Evolutionary conservation across 306 rosid genomes (phyloP).

Genomic region (Geum urbanum): DNA sequence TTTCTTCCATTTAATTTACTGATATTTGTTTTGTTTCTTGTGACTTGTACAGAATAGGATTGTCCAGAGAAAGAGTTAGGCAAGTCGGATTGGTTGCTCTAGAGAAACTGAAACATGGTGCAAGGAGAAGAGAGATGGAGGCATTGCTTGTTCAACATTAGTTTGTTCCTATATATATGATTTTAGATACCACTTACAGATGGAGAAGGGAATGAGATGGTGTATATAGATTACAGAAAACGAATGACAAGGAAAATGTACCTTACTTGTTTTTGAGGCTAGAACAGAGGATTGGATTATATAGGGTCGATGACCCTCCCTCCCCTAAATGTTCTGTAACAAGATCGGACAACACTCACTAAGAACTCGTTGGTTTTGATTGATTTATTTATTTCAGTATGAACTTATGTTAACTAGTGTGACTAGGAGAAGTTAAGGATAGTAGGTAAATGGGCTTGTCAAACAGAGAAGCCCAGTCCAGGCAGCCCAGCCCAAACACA

Average conservation of each 20-base stretch:
- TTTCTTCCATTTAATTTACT: background rate
- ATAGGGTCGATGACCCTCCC: too few species aligned
- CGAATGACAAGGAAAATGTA: too few species aligned
- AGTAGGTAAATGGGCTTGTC: too few species aligned
- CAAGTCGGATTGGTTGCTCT: constrained; percentile 98
- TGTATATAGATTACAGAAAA: too few species aligned
- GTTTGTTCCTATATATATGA: constrained; percentile 24
- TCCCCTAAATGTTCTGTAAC: too few species aligned
- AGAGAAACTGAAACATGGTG: constrained; percentile 92
- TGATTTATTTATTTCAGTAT: background rate
- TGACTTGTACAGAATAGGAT: constrained; percentile 64
- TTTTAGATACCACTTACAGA: constrained; percentile 20
- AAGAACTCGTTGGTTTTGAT: constrained; percentile 24
- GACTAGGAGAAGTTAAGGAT: too few species aligned
- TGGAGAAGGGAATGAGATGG: too few species aligned
- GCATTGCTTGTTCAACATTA: constrained; percentile 76
- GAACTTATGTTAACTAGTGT: background rate
- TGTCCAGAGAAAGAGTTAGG: constrained; percentile 96
- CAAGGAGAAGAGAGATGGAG: constrained; percentile 68
- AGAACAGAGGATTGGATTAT: constrained; percentile 35
- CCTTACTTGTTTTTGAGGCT: constrained; percentile 27
- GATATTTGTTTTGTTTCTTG: constrained; percentile 14
- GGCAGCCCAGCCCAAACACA: too few species aligned
- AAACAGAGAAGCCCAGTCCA: too few species aligned
- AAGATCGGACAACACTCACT: constrained; percentile 30